phyloP scores from a whole-genome alignment of 139 green algal genomes.

The Cymbomonas tetramitiformis region DNA sequence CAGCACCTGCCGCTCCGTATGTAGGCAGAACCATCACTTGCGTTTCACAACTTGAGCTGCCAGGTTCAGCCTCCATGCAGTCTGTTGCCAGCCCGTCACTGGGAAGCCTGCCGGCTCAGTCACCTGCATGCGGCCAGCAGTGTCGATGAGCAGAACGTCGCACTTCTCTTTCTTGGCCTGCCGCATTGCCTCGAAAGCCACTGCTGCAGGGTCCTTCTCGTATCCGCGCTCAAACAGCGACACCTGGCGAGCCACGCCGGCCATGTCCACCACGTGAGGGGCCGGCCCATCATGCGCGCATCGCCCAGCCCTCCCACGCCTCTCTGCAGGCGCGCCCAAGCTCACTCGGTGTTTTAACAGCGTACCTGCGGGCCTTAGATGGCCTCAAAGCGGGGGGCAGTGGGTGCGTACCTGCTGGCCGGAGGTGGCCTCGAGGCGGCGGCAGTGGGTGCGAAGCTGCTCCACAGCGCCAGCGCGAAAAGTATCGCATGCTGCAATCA shows the following conservation, averaged over 20 bases:
- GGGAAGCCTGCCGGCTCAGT: background rate
- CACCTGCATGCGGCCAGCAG: constrained; percentile 73
- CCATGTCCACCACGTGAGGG: too few species aligned
- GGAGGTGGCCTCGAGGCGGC: constrained; percentile 50
- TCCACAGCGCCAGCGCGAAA: constrained; percentile 94
- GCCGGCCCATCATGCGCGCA: too few species aligned
- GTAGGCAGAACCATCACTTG: background rate
- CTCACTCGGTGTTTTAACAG: too few species aligned
- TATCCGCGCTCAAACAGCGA: constrained; percentile 93
- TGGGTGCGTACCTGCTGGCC: too few species aligned
- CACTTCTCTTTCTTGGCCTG: constrained; percentile 53
- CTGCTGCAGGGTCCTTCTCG: constrained; percentile 90
- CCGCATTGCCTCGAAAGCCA: constrained; percentile 71
- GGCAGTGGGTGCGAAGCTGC: constrained; percentile 90
- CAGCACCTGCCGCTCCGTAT: too few species aligned
- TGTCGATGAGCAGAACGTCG: constrained; percentile 96
- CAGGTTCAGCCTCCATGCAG: background rate
- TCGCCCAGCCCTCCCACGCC: too few species aligned
- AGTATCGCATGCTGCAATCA: constrained; percentile 94
- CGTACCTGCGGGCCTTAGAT: too few species aligned
- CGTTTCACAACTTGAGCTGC: background rate
- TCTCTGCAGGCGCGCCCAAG: too few species aligned
- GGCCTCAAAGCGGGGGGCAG: too few species aligned
- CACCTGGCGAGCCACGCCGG: too few species aligned
- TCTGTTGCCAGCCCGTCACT: background rate